Base-by-base conservation (phyloP, 495 filamentous ascomycete genomes). In the Pseudomonodictys pantanalensis region DNA sequence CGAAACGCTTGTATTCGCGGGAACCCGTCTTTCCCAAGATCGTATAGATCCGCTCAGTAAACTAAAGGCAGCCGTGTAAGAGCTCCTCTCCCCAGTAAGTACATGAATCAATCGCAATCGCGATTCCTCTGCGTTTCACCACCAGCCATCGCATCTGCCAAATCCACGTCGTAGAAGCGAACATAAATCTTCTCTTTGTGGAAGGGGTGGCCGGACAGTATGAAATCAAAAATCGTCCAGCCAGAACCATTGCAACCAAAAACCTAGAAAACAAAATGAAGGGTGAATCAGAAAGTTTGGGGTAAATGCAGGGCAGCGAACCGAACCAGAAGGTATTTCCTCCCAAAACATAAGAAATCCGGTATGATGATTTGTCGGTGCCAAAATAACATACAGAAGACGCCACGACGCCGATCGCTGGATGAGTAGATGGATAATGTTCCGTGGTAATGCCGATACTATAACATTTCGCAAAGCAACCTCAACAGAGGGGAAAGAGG, bases 381-480 rank as follows among this genome's bases (percentile, higher is more conserved):
- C 38, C 20, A n/a, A 12, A 35, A 41, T n/a, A 41, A 15, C 4
- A n/a, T 18, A 3, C 17, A 15, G 41, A 38, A 20, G 23, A 20
- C 45, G 10, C 55, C 20, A 2, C 5, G 46, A 60, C 57, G 57
- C 57, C 57, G 18, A 47, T 52, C 56, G 56, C 56, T 59, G 45
- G 56, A 59, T 59, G 56, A 59, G 41, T 60, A 52, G 33, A 60
- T 49, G 44, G 42, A 28, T 17, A 17, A 20, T 50, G 18, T 17
- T 50, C n/a, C n/a, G n/a, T n/a, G 29, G 42, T 49, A 3, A 57
- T 59, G 55, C 45, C 33, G 26, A 45, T 29, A 9, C n/a, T 15
- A 22, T 25, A 47, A 60, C 49, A 60, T n/a, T n/a, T n/a, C n/a
- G n/a, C n/a, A 39, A 28, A 35, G 33, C 24, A 33, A 17, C 47